These are phyloP conservation scores for Globisporangium parvum DNA, from an alignment of 352 stramenopile species.

Conservation along the genomic window DNA sequence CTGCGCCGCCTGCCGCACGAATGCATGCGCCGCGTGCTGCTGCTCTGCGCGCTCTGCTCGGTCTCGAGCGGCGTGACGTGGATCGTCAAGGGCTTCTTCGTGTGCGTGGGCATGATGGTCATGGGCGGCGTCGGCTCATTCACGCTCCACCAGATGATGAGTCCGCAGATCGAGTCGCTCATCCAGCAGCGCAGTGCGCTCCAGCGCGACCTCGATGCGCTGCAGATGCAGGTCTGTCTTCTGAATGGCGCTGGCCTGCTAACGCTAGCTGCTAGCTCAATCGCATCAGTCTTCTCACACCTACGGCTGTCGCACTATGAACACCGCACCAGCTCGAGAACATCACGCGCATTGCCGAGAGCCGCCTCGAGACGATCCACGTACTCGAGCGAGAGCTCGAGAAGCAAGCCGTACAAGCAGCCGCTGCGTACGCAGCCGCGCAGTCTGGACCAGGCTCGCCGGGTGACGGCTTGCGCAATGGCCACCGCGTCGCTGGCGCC, in stretches of 20 bases:
- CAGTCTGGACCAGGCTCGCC: slow-evolving; percentile 2
- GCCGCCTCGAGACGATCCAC: slow-evolving; percentile 63
- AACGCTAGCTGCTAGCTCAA: no score
- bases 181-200: slow-evolving; percentile 47
- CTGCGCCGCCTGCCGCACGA: slow-evolving; percentile 8
- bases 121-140: slow-evolving; percentile 58
- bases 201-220: slow-evolving; percentile 38
- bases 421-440: slow-evolving; percentile 22
- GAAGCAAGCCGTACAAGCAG: slow-evolving; percentile 46
- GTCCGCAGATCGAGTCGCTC: slow-evolving; percentile 65
- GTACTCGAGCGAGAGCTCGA: slow-evolving; percentile 68
- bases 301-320: not conserved
- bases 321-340: slow-evolving; percentile 39
- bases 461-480: slow-evolving; percentile 7
- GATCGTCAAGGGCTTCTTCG: slow-evolving; percentile 34
- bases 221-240: slow-evolving; percentile 37
- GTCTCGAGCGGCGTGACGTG: slow-evolving; percentile 22
- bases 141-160: slow-evolving; percentile 71
- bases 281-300: no score
- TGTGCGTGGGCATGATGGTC: slow-evolving; percentile 51
- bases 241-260: not conserved
- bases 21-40: slow-evolving; percentile 1
- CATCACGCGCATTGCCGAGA: slow-evolving; percentile 59
- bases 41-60: slow-evolving; percentile 13
- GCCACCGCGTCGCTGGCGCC: not conserved